These are phyloP conservation scores for Cryptococcus depauperatus DNA, from an alignment of 1,284 basidiomycete species.

Conservation along the genomic window DNA sequence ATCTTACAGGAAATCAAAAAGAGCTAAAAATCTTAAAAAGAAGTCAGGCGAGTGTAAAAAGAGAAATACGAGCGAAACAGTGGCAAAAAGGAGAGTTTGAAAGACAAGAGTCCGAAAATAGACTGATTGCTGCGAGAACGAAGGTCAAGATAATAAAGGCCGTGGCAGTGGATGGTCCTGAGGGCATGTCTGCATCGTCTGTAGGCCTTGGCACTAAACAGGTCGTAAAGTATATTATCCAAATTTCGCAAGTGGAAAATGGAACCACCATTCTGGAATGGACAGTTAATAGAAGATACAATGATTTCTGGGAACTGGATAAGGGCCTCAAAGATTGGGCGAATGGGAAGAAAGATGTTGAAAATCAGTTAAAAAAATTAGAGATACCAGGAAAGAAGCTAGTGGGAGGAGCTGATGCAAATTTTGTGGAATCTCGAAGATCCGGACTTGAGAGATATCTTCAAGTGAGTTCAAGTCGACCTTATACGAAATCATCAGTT, in stretches of 20 bases:
- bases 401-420: conserved; percentile 61
- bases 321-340: conserved; percentile 55
- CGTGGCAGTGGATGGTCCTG: conserved; percentile 56
- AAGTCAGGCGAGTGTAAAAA: conserved; percentile 68
- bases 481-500: background rate
- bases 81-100: conserved; percentile 89
- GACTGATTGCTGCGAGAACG: conserved; percentile 69
- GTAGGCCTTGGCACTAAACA: conserved; percentile 54
- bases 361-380: conserved; percentile 45
- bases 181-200: conserved; percentile 46
- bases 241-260: conserved; percentile 74
- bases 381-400: conserved; percentile 89
- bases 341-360: conserved; percentile 4
- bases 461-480: conserved; percentile 57
- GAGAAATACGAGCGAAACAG: conserved; percentile 71
- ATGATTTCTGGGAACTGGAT: conserved; percentile 86
- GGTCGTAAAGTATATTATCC: conserved; percentile 85
- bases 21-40: conserved; percentile 74
- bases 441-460: conserved; percentile 77
- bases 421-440: conserved; percentile 71
- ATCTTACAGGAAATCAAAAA: conserved; percentile 78
- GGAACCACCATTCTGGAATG: conserved; percentile 71
- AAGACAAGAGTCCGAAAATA: conserved; percentile 77
- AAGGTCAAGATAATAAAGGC: conserved; percentile 69
- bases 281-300: conserved; percentile 86